phyloP scores from a whole-genome alignment of 768 basidiomycete species.

The Plicaturopsis crispa region DNA sequence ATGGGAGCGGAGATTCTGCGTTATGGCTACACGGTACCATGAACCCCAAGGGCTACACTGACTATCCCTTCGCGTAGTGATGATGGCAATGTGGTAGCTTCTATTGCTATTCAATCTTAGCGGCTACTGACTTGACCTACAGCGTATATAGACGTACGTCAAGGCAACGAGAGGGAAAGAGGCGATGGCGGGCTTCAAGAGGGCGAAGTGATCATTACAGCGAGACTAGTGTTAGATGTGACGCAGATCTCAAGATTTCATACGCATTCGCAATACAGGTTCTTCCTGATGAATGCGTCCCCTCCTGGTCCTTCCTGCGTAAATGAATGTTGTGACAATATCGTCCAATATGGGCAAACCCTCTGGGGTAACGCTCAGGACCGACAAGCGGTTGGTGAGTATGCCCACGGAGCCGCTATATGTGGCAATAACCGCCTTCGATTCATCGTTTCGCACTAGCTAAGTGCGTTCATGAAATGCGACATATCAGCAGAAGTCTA shows the following conservation, averaged over 20 bases:
- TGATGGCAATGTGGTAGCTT: too few relatives aligned
- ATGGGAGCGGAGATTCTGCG: conserved; percentile 10
- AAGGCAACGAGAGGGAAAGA: too few relatives aligned
- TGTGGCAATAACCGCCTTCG: conserved; percentile 1
- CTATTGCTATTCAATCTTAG: too few relatives aligned
- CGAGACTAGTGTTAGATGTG: too few relatives aligned
- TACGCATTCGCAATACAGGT: too few relatives aligned
- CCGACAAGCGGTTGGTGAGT: conserved; percentile 8
- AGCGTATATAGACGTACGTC: too few relatives aligned
- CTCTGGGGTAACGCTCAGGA: conserved; percentile 19
- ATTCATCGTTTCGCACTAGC: not conserved
- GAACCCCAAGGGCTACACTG: conserved; percentile 24
- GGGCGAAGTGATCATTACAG: too few relatives aligned
- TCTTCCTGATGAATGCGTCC: too few relatives aligned
- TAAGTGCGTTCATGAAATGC: not conserved
- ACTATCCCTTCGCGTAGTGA: conserved; percentile 28
- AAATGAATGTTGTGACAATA: conserved; percentile 28
- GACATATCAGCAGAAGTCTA: not conserved
- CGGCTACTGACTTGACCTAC: too few relatives aligned
- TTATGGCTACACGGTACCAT: too few relatives aligned
- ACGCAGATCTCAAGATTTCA: too few relatives aligned
- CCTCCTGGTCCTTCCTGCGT: conserved; percentile 14
- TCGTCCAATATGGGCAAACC: conserved; percentile 24
- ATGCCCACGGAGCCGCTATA: conserved; percentile 5
- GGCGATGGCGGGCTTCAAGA: too few relatives aligned